phyloP scores from a whole-genome alignment of 179 eudicot species.

The Silene coronaria region DNA sequence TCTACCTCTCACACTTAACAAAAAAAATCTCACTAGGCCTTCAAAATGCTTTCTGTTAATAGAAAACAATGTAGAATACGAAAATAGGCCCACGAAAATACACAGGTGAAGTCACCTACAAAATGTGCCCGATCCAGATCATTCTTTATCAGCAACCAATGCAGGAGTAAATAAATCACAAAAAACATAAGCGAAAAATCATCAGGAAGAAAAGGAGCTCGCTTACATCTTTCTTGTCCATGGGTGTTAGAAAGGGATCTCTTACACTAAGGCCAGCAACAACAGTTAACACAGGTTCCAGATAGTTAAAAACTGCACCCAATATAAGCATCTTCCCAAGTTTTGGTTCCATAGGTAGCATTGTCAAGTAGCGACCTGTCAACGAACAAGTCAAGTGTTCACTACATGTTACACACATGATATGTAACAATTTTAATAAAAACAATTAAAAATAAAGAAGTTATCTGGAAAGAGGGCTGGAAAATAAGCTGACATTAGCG shows the following conservation, averaged over 20 bases:
- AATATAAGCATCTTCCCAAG: slow-evolving; percentile 94
- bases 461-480: not conserved
- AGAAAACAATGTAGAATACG: not conserved
- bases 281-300: slow-evolving; percentile 88
- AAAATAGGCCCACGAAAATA: not conserved
- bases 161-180: not conserved
- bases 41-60: not conserved
- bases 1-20: not conserved
- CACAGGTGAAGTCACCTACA: not conserved
- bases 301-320: slow-evolving; percentile 91
- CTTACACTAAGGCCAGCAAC: slow-evolving; percentile 96
- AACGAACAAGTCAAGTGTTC: slow-evolving; percentile 14
- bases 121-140: not conserved
- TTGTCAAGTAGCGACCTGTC: slow-evolving; percentile 69
- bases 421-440: not conserved
- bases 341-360: slow-evolving; percentile 98
- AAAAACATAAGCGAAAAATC: not conserved
- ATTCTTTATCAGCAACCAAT: not conserved
- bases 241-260: slow-evolving; percentile 98
- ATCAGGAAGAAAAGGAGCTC: not conserved
- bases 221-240: slow-evolving; percentile 95
- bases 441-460: not conserved
- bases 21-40: not conserved
- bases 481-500: slow-evolving; percentile 14
- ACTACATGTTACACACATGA: not conserved